Base-by-base conservation (phyloP, 2,329 filamentous ascomycete species). In the Aspergillus eucalypticola region DNA sequence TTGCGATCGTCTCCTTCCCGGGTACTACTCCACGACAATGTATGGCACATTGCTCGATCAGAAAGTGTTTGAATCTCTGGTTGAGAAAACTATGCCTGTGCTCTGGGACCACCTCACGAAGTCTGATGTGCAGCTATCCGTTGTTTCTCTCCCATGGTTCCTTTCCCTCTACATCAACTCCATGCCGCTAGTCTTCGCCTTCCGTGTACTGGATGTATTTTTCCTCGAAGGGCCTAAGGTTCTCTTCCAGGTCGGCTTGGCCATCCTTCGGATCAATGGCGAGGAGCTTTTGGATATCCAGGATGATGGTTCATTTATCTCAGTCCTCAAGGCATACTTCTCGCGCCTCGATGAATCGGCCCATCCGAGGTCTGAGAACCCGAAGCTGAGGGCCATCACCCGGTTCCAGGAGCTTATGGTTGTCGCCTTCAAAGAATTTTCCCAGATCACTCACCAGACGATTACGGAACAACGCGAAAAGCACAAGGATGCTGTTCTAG, bases 1-100 rank as follows among this genome's bases (percentile, higher is more conserved):
- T 15, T 99, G 95, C 79, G 94, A 98, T 74, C 89, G 94, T 50
- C 83, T 99, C 2, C 86, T 98, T 3, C 95, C 95, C 0, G 95
- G 95, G 4, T 99, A 99, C 80, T 99, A 99, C 76, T 98, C 94
- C 5, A 96, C 90, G 17, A 99, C 96, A 66, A 99, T 99, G 95
- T 99, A 99, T 77, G 95, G 95, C 67, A 99, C 95, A 1, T 83
- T 99, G 5, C 84, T 99, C 41, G 95, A 99, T 72, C 95, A 99
- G 71, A 92, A 95, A 67, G 95, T 99, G 13, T 99, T 99, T 70
- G 95, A 99, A 78, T 96, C 91, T 2, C 83, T 99, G 3, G 95
- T 99, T n/a, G 95, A 99, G 76, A 95, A 92, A 79, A 99, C 95
- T 1, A 98, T 99, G 93, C 95, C 95, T 1, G 90, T 99, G 60